Evolutionary conservation across 169 alveolate species (phyloP).

Genomic region (Toxoplasma gondii): DNA sequence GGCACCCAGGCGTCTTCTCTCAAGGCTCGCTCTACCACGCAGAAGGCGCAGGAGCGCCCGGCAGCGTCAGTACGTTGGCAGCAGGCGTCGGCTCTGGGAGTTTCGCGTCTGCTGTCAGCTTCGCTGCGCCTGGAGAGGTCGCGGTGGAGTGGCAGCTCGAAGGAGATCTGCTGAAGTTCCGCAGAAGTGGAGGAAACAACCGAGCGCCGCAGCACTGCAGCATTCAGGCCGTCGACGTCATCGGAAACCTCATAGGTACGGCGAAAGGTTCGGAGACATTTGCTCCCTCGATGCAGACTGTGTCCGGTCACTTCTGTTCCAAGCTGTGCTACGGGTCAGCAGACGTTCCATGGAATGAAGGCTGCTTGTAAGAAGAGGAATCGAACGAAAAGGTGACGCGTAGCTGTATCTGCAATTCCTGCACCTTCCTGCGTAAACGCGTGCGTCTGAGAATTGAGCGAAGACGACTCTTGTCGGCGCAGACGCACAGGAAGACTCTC

Average conservation of each 20-base stretch:
- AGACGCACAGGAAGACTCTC: no score
- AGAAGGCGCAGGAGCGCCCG: neutral
- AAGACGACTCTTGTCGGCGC: no score
- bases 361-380: no score
- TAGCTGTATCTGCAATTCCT: no score
- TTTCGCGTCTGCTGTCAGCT: neutral
- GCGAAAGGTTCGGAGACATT: neutral
- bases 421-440: neutral
- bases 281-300: no score
- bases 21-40: neutral
- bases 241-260: constrained; percentile 24
- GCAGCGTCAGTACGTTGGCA: constrained; percentile 11
- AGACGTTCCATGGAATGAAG: no score
- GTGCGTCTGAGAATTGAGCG: neutral
- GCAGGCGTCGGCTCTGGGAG: constrained; percentile 37
- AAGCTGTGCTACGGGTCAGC: no score
- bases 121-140: neutral
- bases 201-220: constrained; percentile 25
- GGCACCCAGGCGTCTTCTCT: no score
- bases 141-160: neutral
- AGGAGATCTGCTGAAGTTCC: neutral
- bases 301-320: no score
- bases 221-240: neutral
- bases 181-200: neutral
- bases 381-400: no score